Base-by-base conservation (phyloP, 2,329 filamentous ascomycete genomes). In the Tolypocladium ovalisporum region DNA sequence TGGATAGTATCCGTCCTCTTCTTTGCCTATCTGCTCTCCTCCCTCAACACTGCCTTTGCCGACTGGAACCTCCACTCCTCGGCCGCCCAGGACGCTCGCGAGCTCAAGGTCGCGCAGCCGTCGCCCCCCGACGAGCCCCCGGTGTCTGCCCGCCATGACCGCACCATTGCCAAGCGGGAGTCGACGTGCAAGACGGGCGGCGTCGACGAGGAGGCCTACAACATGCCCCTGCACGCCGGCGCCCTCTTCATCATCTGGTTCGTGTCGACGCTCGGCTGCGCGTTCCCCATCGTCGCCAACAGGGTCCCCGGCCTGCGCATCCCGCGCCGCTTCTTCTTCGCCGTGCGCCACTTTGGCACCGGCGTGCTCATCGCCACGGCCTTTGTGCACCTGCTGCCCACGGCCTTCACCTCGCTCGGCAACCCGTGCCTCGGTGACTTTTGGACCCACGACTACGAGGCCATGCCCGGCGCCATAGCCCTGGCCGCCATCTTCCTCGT, bases 401-500 rank as follows among this genome's bases (percentile, higher is more conserved):
- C 82, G 2, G 85, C 85, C 6, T 88, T 88, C 62, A 67, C 75
- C 56, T 84, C 82, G 9, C 75, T 87, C 13, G 83, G 78, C 44
- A 76, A 87, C 63, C 83, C 82, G 13, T 88, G 85, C 66, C 81
- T 96, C 1, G 86, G 87, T 15, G 74, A 77, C 56, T 88, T 91
- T 67, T 95, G 90, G 84, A 91, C 82, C 65, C 65, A 84, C 49
- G 80, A 82, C 34, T 96, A 93, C 71, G 82, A 80, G 56, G 87
- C 89, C 27, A 88, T 94, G 74, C 85, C 90, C 1, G 90, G 90
- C 4, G 80, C 91, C 55, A 85, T 95, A 58, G 86, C 89, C 54
- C 90, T 96, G 83, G 75, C 84, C 13, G 85, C 87, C 34, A 88
- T 90, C 40, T 80, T 95, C 64, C 77, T 89, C 12, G 90, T 96